These are phyloP conservation scores for Penicillium salamii DNA, from an alignment of 495 filamentous ascomycete genomes.

Conservation along the genomic window DNA sequence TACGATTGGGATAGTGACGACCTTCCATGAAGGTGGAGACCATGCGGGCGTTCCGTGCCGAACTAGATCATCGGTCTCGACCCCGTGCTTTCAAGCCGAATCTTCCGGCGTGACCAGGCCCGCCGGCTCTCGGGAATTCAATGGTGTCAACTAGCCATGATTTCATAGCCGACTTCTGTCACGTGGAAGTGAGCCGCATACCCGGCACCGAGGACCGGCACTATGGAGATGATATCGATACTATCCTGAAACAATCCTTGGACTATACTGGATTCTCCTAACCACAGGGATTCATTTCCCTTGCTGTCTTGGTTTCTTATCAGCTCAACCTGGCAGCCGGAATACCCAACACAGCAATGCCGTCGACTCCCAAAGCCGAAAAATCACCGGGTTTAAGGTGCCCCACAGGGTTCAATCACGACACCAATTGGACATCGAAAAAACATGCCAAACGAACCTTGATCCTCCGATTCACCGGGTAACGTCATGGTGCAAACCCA, in stretches of 20 bases:
- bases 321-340: too few species aligned
- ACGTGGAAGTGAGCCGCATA: not conserved
- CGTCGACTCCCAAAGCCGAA: not conserved
- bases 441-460: not conserved
- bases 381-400: not conserved
- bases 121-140: not conserved
- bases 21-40: too few species aligned
- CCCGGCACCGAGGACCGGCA: not conserved
- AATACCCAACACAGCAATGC: too few species aligned
- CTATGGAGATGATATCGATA: not conserved
- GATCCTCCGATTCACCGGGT: not conserved
- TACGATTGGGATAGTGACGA: not conserved
- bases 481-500: constrained; percentile 3
- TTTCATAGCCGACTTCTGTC: not conserved
- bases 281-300: not conserved
- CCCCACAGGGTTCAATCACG: too few species aligned
- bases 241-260: not conserved
- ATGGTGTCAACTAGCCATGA: not conserved
- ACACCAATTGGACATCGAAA: too few species aligned
- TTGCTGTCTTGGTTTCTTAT: too few species aligned
- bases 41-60: too few species aligned
- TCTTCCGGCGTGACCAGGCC: not conserved
- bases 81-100: not conserved
- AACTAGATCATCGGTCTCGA: not conserved
- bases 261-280: too few species aligned